A percentile compares a stretch with the other conserved stretches of the same genome.
Evolutionary conservation across 257 asterid genomes (phyloP).

Genomic region (Solanum paucissectum): DNA sequence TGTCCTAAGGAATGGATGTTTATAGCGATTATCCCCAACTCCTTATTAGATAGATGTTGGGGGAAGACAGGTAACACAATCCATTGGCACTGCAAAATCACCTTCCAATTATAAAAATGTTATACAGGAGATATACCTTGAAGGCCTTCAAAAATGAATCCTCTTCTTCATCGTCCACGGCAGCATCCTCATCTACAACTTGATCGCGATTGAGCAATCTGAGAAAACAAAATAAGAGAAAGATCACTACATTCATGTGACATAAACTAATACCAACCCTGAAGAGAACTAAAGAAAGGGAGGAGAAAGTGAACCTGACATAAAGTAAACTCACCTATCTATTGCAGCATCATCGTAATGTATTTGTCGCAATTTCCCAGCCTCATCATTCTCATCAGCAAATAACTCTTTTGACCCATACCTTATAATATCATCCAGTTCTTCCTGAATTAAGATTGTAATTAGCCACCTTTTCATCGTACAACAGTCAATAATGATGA

Average conservation of each 20-base stretch:
- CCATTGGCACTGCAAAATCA: background rate
- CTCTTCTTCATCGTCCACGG: conserved; percentile 86
- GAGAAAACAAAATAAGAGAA: background rate
- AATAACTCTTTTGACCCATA: conserved; percentile 95
- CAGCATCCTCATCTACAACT: conserved; percentile 68
- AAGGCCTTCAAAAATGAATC: conserved; percentile 93
- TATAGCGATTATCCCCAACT: background rate
- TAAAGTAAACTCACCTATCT: conserved; percentile 24
- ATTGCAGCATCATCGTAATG: conserved; percentile 97
- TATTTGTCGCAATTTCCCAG: conserved; percentile 86
- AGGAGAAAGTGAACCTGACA: background rate
- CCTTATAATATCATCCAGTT: conserved; percentile 88
- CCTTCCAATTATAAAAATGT: background rate
- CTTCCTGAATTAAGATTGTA: conserved; percentile 53
- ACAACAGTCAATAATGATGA: background rate
- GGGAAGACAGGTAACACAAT: background rate
- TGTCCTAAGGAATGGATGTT: background rate
- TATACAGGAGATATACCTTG: conserved; percentile 41
- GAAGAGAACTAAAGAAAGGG: background rate
- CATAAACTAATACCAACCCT: background rate
- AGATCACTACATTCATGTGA: background rate
- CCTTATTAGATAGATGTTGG: background rate
- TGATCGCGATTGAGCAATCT: conserved; percentile 92
- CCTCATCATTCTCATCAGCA: conserved; percentile 90
- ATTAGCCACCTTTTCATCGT: background rate